Conservation (phyloP, 2,329 filamentous ascomycete species). For the Penicillium paneum region DNA sequence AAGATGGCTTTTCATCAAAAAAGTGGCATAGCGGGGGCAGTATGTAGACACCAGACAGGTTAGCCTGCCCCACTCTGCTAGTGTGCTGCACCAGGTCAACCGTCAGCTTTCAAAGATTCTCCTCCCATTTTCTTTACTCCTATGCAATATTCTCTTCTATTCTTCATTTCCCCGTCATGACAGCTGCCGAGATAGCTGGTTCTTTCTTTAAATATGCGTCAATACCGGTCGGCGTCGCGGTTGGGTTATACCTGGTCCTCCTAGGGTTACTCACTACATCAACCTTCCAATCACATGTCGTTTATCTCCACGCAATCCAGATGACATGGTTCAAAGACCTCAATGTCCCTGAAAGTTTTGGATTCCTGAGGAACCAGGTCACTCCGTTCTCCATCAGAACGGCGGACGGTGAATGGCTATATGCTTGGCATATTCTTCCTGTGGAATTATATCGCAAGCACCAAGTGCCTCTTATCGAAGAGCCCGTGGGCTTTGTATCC, state of each 20-base stretch:
- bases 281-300: constrained; percentile 53
- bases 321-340: constrained; percentile 56
- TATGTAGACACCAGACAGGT: background rate
- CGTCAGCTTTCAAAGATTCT: background rate
- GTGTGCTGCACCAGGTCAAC: background rate
- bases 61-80: background rate
- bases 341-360: constrained; percentile 48
- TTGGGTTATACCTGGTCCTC: constrained; percentile 44
- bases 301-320: constrained; percentile 55
- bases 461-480: constrained; percentile 39
- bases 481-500: constrained; percentile 35
- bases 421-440: constrained; percentile 53
- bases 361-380: constrained; percentile 51
- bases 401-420: constrained; percentile 41
- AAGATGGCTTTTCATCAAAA: background rate
- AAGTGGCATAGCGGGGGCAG: background rate
- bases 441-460: constrained; percentile 46
- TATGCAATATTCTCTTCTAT: background rate
- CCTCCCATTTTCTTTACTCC: too few relatives aligned
- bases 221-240: constrained; percentile 10
- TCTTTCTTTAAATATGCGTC: constrained; percentile 1
- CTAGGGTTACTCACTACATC: constrained; percentile 46
- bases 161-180: background rate
- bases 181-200: background rate
- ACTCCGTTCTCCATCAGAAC: constrained; percentile 49